Evolutionary conservation across 441 rosid genomes (phyloP), one percentile per base, ranked within the genome.

Genomic region (Macaranga tanarius): DNA sequence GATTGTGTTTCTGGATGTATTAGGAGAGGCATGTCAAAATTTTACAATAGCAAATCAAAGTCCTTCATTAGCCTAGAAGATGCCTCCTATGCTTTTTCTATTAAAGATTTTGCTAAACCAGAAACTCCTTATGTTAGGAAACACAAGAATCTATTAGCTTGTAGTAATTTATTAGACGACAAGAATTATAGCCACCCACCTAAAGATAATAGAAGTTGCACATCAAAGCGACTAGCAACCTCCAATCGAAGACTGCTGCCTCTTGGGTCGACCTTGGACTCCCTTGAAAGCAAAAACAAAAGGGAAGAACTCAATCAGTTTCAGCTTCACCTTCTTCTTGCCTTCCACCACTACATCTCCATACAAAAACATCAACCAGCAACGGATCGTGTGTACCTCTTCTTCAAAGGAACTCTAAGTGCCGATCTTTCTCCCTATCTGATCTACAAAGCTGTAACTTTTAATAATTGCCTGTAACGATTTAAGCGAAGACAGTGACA

Each of bases 1-100:
- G 78, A 77, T 94, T 68, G 75, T n/a, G n/a, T 45, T 67, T 51
- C 52, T 59, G 61, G 45, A 62, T 34, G 25, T 83, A 73, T 44
- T 82, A 87, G 88, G 80, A 83, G 65, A 80, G 87, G 89, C 70
- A 82, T 85, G 65, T 87, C 86, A n/a, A n/a, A n/a, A n/a, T n/a
- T n/a, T n/a, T n/a, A n/a, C n/a, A n/a, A n/a, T n/a, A n/a, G n/a
- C n/a, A 67, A 79, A 62, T 84, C 89, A 40, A 87, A 82, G 76
- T 85, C 89, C 15, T 82, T 85, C 77, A 84, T 86, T 16, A 77
- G 86, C 75, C 78, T 86, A 44, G 84, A 78, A 50, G 87, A 80
- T 62, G 79, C 80, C 0, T 85, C 66, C n/a, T 61, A 79, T 48
- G 64, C 74, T 74, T 73, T 79, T 64, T 80, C 84, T 0, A 34